Evolutionary conservation across 306 rosid species (phyloP).

Genomic region (Spatholobus suberectus): DNA sequence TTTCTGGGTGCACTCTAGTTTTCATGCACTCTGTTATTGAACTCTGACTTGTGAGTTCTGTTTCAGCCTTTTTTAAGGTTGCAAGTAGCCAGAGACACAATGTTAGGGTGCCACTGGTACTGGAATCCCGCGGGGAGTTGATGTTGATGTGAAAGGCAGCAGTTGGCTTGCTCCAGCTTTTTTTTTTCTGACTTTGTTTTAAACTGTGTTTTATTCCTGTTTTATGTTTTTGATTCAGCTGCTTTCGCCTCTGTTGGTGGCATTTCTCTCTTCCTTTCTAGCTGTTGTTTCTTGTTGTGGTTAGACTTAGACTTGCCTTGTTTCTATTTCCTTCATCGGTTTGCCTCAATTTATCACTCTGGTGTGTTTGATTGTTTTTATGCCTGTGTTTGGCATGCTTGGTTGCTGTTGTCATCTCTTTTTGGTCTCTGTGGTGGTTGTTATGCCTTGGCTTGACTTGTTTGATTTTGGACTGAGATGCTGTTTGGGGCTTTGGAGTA

Average conservation of each 20-base stretch:
- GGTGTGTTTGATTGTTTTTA: background rate
- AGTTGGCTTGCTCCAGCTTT: background rate
- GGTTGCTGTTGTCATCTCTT: background rate
- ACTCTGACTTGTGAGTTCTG: background rate
- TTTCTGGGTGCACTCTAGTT: background rate
- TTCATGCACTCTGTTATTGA: background rate
- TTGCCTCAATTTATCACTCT: background rate
- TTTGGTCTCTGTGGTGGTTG: background rate
- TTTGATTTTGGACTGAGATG: background rate
- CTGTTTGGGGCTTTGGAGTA: background rate
- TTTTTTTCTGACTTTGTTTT: background rate
- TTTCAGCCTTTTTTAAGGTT: background rate
- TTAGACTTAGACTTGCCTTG: background rate
- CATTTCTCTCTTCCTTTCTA: background rate
- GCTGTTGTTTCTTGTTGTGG: background rate
- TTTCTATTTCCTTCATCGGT: background rate
- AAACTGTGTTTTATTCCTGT: background rate
- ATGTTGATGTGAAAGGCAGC: background rate
- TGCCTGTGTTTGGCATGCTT: background rate
- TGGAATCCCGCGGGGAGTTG: background rate
- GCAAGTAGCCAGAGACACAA: background rate
- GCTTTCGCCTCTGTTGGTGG: conserved; percentile 8
- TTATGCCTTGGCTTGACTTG: background rate
- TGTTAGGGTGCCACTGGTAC: background rate
- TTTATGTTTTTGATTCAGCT: background rate